phyloP scores from a whole-genome alignment of 1,284 basidiomycete genomes.

The Papiliotrema nemorosa region DNA sequence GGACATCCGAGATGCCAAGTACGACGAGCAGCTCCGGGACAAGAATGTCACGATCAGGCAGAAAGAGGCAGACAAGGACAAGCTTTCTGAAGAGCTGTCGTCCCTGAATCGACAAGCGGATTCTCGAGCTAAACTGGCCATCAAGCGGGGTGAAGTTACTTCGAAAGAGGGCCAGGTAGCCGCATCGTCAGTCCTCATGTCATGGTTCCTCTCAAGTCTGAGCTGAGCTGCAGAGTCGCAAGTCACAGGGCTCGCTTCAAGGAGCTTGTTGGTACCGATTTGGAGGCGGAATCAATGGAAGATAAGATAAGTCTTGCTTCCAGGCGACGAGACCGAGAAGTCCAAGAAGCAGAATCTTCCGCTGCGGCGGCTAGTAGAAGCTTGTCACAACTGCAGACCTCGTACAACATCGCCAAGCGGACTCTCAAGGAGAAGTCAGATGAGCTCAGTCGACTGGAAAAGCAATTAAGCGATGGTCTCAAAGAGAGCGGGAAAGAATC shows the following conservation, averaged over 20 bases:
- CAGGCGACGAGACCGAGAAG: conserved; percentile 62
- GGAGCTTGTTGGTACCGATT: conserved; percentile 61
- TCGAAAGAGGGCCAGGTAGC: conserved; percentile 64
- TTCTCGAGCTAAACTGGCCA: conserved; percentile 70
- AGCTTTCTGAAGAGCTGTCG: conserved; percentile 68
- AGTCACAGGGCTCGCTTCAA: conserved; percentile 61
- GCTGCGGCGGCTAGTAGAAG: conserved; percentile 56
- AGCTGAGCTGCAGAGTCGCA: conserved; percentile 55
- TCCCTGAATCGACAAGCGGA: conserved; percentile 76
- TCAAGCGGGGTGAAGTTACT: conserved; percentile 68
- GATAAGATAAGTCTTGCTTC: conserved; percentile 61
- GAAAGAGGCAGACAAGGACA: conserved; percentile 70
- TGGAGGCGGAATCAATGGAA: conserved; percentile 66
- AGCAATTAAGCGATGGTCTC: conserved; percentile 54
- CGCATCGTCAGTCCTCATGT: conserved; percentile 60
- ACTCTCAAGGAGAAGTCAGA: conserved; percentile 63
- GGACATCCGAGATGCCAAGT: conserved; percentile 61
- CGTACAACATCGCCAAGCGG: conserved; percentile 57
- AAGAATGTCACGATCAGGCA: conserved; percentile 57
- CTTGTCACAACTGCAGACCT: conserved; percentile 62
- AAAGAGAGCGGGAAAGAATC: conserved; percentile 44
- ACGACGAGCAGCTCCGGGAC: conserved; percentile 66
- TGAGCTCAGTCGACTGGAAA: conserved; percentile 61
- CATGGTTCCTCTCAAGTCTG: conserved; percentile 3
- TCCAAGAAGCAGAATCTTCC: conserved; percentile 57